A percentile compares a stretch with the other conserved stretches of the same genome.
Conservation (phyloP, 2,329 filamentous ascomycete species). For the Trichophyton mentagrophytes region DNA sequence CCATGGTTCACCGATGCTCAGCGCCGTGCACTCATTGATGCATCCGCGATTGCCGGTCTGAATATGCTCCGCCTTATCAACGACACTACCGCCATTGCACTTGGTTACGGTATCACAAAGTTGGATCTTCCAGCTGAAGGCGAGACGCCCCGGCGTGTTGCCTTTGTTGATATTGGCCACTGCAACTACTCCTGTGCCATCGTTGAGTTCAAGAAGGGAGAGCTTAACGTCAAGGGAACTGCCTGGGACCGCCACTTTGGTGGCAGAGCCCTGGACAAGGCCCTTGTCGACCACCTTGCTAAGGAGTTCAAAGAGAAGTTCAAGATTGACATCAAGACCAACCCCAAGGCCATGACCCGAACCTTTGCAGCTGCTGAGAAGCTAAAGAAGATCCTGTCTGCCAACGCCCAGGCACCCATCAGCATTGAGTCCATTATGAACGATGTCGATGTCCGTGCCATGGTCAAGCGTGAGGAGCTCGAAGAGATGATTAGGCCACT, state of each 20-base stretch:
- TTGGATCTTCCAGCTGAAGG: conserved; percentile 76
- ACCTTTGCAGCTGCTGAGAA: conserved; percentile 85
- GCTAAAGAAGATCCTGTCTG: conserved; percentile 95
- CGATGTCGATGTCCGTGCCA: conserved; percentile 76
- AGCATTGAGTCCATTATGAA: conserved; percentile 99
- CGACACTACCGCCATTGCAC: conserved; percentile 88
- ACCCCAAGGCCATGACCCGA: conserved; percentile 79
- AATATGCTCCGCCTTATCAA: conserved; percentile 93
- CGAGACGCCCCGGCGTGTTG: conserved; percentile 82
- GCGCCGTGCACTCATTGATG: conserved; percentile 77
- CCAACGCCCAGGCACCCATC: conserved; percentile 80
- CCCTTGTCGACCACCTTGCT: conserved; percentile 84
- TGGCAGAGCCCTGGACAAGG: conserved; percentile 93
- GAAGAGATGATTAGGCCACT: conserved; percentile 82
- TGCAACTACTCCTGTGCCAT: conserved; percentile 90
- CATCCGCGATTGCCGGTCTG: conserved; percentile 82
- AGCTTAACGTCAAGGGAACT: conserved; percentile 84
- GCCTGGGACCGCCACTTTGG: conserved; percentile 93
- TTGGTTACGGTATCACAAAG: conserved; percentile 97
- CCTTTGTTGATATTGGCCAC: conserved; percentile 90
- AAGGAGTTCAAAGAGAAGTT: conserved; percentile 95
- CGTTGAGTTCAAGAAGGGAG: conserved; percentile 94
- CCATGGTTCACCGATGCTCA: conserved; percentile 96
- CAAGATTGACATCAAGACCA: conserved; percentile 88
- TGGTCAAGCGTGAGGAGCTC: conserved; percentile 88